phyloP scores from a whole-genome alignment of 108 stramenopile species.

The Nannochloropsis oceanica region DNA sequence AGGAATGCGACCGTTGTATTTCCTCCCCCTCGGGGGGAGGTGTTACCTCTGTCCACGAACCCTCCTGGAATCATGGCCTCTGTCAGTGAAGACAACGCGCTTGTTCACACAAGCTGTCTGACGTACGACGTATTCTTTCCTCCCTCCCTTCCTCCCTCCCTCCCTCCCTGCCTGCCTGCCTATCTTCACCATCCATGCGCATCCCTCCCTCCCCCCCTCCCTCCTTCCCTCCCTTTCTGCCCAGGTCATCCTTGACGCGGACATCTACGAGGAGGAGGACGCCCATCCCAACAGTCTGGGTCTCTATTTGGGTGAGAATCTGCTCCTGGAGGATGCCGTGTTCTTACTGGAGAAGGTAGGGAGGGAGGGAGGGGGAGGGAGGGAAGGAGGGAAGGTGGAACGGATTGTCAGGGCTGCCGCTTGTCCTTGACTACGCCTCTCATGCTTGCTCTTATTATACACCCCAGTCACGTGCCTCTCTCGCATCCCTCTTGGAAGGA shows the following conservation, averaged over 20 bases:
- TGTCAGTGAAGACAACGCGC: background rate
- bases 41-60: background rate
- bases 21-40: background rate
- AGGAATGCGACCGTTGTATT: background rate
- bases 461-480: too few relatives aligned
- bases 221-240: slow-evolving; percentile 44
- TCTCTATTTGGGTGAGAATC: background rate
- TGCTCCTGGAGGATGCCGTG: background rate
- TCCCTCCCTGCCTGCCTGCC: background rate
- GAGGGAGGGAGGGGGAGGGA: background rate
- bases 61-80: background rate
- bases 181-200: background rate
- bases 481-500: background rate
- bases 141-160: background rate
- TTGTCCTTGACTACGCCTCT: too few relatives aligned
- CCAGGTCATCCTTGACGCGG: slow-evolving; percentile 50
- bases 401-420: background rate
- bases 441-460: too few relatives aligned
- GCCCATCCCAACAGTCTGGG: slow-evolving; percentile 16
- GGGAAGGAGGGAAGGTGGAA: background rate
- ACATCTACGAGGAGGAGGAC: slow-evolving; percentile 84
- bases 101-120: background rate
- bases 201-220: slow-evolving; percentile 12
- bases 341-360: background rate
- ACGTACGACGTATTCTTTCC: background rate